Evolutionary conservation across 768 basidiomycete species (phyloP).

Genomic region (Porpolomopsis calyptriformis): DNA sequence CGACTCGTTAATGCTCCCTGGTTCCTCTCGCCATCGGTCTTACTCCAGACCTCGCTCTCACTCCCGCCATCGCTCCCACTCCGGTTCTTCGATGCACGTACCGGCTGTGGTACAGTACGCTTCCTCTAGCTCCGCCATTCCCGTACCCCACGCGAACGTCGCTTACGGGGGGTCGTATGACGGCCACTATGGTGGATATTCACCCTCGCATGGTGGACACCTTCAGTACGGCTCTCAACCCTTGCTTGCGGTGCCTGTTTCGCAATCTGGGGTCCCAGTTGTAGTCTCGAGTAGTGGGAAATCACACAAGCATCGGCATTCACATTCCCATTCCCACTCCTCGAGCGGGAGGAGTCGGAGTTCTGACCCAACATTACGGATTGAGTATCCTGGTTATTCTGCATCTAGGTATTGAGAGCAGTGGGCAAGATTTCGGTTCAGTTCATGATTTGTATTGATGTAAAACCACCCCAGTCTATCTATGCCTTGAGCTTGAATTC

Average conservation of each 20-base stretch:
- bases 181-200: slow-evolving; percentile 2
- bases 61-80: slow-evolving; percentile 14
- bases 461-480: too few relatives aligned
- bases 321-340: background rate
- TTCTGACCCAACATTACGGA: background rate
- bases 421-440: background rate
- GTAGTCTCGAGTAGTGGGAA: slow-evolving; percentile 3
- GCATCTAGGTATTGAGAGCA: background rate
- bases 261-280: background rate
- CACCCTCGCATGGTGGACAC: background rate
- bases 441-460: too few relatives aligned
- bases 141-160: slow-evolving; percentile 7
- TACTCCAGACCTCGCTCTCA: slow-evolving; percentile 28
- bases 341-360: slow-evolving; percentile 4
- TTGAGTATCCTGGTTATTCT: slow-evolving; percentile 1
- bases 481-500: too few relatives aligned
- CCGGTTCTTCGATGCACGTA: slow-evolving; percentile 7
- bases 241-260: background rate
- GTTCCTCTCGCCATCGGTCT: slow-evolving; percentile 25
- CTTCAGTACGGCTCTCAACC: background rate
- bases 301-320: slow-evolving; percentile 5
- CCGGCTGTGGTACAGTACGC: background rate
- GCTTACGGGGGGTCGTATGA: background rate
- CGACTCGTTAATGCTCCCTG: slow-evolving; percentile 20
- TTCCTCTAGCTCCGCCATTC: slow-evolving; percentile 13